These are phyloP conservation scores for Calendula officinalis DNA, from an alignment of 129 eudicot genomes.

Conservation along the genomic window DNA sequence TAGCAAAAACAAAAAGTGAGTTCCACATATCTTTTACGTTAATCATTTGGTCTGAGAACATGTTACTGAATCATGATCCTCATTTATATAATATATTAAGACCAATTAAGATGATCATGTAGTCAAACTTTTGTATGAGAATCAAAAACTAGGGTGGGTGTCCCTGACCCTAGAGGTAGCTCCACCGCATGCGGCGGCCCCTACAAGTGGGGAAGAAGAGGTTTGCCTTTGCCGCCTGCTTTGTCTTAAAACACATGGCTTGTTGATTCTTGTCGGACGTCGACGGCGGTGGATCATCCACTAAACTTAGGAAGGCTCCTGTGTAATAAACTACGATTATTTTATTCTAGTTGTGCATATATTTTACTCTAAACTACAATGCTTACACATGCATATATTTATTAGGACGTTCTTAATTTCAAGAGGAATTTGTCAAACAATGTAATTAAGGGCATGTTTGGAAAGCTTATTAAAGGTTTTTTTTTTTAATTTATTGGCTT, in stretches of 20 bases:
- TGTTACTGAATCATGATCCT: constrained; percentile 71
- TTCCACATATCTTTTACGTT: constrained; percentile 31
- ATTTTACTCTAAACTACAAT: background rate
- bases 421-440: too few relatives aligned
- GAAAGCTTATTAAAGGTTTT: too few relatives aligned
- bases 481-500: too few relatives aligned
- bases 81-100: constrained; percentile 17
- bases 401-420: constrained; percentile 5
- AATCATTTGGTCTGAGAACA: constrained; percentile 59
- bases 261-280: constrained; percentile 55
- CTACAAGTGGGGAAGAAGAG: constrained; percentile 57
- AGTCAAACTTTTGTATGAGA: constrained; percentile 30
- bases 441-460: too few relatives aligned
- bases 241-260: constrained; percentile 29
- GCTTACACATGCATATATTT: constrained; percentile 16
- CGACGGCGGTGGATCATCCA: constrained; percentile 60
- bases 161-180: constrained; percentile 26
- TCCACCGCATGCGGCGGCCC: constrained; percentile 34
- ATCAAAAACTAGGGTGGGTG: constrained; percentile 33
- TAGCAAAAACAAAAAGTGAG: constrained; percentile 26
- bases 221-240: constrained; percentile 42
- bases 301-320: constrained; percentile 29
- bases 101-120: constrained; percentile 1
- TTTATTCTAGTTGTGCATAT: background rate
- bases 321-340: constrained; percentile 18